A percentile compares a stretch with the other conserved stretches of the same genome.
phyloP scores from a whole-genome alignment of 2,329 filamentous ascomycete genomes.

The Aureobasidium sp. region DNA sequence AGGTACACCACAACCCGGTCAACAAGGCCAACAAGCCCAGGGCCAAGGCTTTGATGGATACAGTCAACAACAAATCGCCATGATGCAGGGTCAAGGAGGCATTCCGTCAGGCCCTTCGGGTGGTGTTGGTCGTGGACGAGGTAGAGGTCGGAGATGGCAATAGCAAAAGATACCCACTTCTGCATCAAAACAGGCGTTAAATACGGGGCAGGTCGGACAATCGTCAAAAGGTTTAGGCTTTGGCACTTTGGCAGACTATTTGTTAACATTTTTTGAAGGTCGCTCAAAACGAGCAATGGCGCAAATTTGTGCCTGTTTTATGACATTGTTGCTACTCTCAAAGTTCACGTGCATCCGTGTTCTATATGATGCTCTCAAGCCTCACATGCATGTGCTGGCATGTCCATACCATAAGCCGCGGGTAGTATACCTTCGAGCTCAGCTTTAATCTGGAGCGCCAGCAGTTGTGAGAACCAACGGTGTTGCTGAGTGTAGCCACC shows the following conservation, averaged over 20 bases:
- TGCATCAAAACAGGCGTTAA: not conserved
- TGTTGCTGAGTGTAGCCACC: slow-evolving; percentile 1
- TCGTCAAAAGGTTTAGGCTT: not conserved
- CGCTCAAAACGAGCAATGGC: not conserved
- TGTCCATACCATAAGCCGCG: no score
- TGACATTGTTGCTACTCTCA: no score
- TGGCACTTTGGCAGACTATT: not conserved
- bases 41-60: slow-evolving; percentile 22
- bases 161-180: not conserved
- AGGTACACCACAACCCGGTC: slow-evolving; percentile 18
- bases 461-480: not conserved
- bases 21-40: slow-evolving; percentile 21
- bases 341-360: no score
- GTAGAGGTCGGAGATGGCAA: slow-evolving; percentile 19
- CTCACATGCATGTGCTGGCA: no score
- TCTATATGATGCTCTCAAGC: no score
- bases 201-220: not conserved
- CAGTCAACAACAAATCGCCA: slow-evolving; percentile 26
- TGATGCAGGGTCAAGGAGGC: slow-evolving; percentile 24
- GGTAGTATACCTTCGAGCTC: no score
- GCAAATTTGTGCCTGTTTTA: no score
- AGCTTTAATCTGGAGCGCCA: not conserved
- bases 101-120: slow-evolving; percentile 5
- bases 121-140: slow-evolving; percentile 22
- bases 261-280: not conserved